Percentiles rank a stretch among this genome's conserved stretches.
These are phyloP conservation scores for Tolypocladium pustulatum DNA, from an alignment of 2,329 filamentous ascomycete species.

Conservation along the genomic window DNA sequence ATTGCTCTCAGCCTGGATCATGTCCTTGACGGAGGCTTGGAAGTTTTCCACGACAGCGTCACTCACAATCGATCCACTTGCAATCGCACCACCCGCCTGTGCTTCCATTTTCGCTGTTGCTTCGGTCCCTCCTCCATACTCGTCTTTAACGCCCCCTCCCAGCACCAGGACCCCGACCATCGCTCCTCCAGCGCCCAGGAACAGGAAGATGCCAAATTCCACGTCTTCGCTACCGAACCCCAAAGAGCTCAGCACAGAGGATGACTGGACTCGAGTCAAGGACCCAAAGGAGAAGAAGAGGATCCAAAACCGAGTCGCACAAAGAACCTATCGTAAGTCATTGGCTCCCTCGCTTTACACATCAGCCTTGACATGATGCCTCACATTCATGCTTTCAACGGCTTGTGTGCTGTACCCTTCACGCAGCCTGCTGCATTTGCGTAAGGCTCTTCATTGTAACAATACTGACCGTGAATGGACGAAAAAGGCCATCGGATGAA, in stretches of 20 bases:
- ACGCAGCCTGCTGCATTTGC: background rate
- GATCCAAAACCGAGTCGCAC: slow-evolving; percentile 20
- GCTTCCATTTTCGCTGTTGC: background rate
- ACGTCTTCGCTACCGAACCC: background rate
- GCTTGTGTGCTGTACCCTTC: background rate
- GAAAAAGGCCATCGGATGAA: slow-evolving; percentile 20
- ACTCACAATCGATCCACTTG: background rate
- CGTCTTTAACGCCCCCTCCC: background rate
- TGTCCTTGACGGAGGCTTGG: background rate
- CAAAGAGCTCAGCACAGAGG: slow-evolving; percentile 10
- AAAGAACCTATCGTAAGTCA: slow-evolving; percentile 20
- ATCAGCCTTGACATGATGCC: background rate
- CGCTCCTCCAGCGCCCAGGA: background rate
- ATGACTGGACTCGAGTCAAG: slow-evolving; percentile 18
- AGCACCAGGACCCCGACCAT: background rate
- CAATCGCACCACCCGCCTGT: background rate
- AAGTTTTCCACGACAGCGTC: background rate
- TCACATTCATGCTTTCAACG: background rate
- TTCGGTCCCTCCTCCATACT: background rate
- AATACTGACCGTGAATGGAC: background rate
- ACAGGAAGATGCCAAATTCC: background rate
- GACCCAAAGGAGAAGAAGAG: slow-evolving; percentile 20
- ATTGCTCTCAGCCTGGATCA: background rate
- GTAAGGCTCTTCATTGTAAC: background rate
- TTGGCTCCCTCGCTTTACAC: background rate